Base-by-base conservation (phyloP, 2,329 filamentous ascomycete genomes). In the Neobulgaria alba region DNA sequence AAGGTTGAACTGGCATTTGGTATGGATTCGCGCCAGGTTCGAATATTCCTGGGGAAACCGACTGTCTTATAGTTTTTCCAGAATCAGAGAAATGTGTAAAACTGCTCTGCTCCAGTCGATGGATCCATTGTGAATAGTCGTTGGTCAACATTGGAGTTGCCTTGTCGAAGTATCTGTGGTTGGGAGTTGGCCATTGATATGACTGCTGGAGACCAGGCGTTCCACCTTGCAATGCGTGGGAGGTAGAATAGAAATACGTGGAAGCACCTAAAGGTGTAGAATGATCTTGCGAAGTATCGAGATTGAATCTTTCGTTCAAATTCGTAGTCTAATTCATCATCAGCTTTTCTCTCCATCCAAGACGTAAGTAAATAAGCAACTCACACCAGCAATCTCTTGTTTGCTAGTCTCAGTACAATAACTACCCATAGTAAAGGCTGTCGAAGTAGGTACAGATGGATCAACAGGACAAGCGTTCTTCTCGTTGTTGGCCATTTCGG, bases 401-500 rank as follows among this genome's bases (percentile, higher is more conserved):
- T 33, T 42, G 29, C 32, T 38, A 37, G 50, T 53, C 9, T 50
- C 51, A 41, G 54, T 52, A 18, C 52, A 12, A 10, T 52, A 36
- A 9, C 52, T 44, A 15, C 52, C 49, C 52, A 52, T 56, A 19
- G 20, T 43, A n/a, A 48, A 43, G 26, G 18, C 31, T 33, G 35
- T 32, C 19, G 48, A 36, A 21, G 45, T 34, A 10, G 39, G 47
- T 40, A 46, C 51, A 41, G 51, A 41, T 39, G 45, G 43, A 38
- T 39, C 49, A 29, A 49, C 33, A 47, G 48, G 48, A 55, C 54
- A 60, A 42, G 52, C 48, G 38, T 55, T 53, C 29, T 47, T 29
- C 23, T 55, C 47, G 51, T 55, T 55, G 36, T 56, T 54, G 43
- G 48, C 48, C 55, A 58, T 59, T 29, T 57, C 47, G 42, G 52